Conservation (phyloP, 148 eudicot genomes). For the Vaccinium darrowii region DNA sequence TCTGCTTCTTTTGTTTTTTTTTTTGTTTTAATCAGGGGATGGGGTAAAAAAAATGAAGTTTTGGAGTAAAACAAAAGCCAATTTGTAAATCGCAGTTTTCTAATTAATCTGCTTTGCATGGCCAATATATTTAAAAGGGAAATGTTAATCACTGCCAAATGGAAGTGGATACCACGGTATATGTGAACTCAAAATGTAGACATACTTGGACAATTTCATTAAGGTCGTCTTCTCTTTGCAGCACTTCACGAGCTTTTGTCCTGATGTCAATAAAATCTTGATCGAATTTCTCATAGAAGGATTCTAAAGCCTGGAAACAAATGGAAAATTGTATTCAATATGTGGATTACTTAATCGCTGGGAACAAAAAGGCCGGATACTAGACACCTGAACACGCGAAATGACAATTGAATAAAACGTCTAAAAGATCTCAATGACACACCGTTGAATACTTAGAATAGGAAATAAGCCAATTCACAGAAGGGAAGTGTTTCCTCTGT, state of each 20-base stretch:
- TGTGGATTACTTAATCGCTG: neutral
- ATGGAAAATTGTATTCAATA: neutral
- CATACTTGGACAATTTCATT: conserved; percentile 97
- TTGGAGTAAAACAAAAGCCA: neutral
- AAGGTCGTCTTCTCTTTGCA: conserved; percentile 95
- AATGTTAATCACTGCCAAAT: neutral
- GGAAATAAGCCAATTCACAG: conserved; percentile 99
- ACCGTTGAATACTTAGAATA: conserved; percentile 96
- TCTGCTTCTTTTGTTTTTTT: neutral
- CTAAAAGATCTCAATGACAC: conserved; percentile 18
- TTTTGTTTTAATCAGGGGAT: neutral
- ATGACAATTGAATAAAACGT: neutral
- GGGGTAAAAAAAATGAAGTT: neutral
- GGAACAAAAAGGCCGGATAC: neutral
- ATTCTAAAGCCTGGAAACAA: conserved; percentile 73
- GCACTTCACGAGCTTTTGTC: conserved; percentile 96
- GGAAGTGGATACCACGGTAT: neutral
- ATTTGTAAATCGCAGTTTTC: neutral
- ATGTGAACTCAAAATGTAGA: neutral
- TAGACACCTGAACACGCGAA: neutral
- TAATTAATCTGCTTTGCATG: neutral
- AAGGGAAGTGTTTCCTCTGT: conserved; percentile 97
- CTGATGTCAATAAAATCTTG: conserved; percentile 87
- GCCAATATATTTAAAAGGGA: neutral
- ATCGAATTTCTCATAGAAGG: conserved; percentile 87